Base-by-base conservation (phyloP, 192 early-diverging fungal genomes). In the Gonapodya prolifera region DNA sequence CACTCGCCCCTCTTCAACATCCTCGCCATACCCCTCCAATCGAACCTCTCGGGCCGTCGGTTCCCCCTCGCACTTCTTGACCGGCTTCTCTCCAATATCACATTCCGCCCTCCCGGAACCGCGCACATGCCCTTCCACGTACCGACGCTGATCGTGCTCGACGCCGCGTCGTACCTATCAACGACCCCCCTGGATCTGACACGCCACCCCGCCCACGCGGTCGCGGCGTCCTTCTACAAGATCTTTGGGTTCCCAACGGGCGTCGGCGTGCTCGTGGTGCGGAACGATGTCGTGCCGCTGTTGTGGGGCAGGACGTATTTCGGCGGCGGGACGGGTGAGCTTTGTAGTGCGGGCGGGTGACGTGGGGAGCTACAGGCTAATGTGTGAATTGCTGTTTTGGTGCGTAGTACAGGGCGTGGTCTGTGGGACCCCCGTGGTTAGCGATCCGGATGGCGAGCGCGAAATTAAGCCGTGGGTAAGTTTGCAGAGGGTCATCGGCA, bases 171-270 rank as follows among this genome's bases (percentile, higher is more conserved):
- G 0, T 92, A 86, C 77, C 84, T 84, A 16, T 85, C 92, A 35
- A 91, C 89, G n/a, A 81, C 89, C n/a, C 83, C 83, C 2, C 82
- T 94, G 30, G 83, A 88, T 28, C 86, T 94, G 0, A 80, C 83
- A 30, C 75, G 79, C 23, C 45, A 16, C 45, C 45, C 45, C 8
- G 87, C 89, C 0, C 92, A 94, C 76, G 94, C 94, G 81, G 79
- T 90, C 1, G 85, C 85, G 2, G 34, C 94, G 35, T 93, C 92
- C 2, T 93, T 96, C 82, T 95, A 96, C 88, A 96, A 96, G 80
- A 86, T 94, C 69, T 94, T 96, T 84, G 94, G 94, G 13, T 91
- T 90, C 69, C 94, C 94, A 1, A 94, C 93, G 23, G 93, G 93
- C 0, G 77, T 96, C 1, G 94, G 93, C 34, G 92, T 86, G 1